These are phyloP conservation scores for Trichoderma koningii DNA, from an alignment of 2,329 filamentous ascomycete genomes.

Conservation along the genomic window DNA sequence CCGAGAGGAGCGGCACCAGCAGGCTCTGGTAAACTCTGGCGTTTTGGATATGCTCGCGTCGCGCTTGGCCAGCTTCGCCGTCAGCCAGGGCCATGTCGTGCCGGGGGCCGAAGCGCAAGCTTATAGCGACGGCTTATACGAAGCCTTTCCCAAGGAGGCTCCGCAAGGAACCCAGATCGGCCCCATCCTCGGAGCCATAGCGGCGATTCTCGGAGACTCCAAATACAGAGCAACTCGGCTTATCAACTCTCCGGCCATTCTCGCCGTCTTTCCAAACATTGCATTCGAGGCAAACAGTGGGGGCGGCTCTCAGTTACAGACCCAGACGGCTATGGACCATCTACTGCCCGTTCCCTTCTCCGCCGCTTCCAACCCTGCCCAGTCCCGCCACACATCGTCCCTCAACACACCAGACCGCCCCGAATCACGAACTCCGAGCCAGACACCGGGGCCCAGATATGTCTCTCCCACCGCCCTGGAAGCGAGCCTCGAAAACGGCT, in stretches of 20 bases:
- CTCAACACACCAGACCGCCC: slow-evolving; percentile 32
- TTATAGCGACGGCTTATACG: slow-evolving; percentile 55
- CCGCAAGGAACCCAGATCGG: slow-evolving; percentile 61
- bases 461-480: slow-evolving; percentile 39
- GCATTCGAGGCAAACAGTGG: slow-evolving; percentile 43
- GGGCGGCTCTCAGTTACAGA: slow-evolving; percentile 44
- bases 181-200: slow-evolving; percentile 74
- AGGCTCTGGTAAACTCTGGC: slow-evolving; percentile 68
- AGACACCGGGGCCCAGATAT: slow-evolving; percentile 37
- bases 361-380: slow-evolving; percentile 38
- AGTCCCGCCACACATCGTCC: slow-evolving; percentile 34
- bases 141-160: slow-evolving; percentile 63
- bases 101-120: slow-evolving; percentile 61
- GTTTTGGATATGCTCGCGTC: slow-evolving; percentile 77
- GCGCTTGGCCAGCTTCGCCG: slow-evolving; percentile 70
- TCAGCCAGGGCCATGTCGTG: slow-evolving; percentile 67
- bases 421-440: slow-evolving; percentile 38
- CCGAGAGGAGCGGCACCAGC: slow-evolving; percentile 68
- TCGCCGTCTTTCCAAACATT: slow-evolving; percentile 67
- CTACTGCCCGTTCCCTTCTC: slow-evolving; percentile 60
- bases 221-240: slow-evolving; percentile 74
- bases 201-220: slow-evolving; percentile 76
- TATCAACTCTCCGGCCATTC: slow-evolving; percentile 66
- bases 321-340: slow-evolving; percentile 63
- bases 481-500: slow-evolving; percentile 38